Base-by-base conservation (phyloP, 148 eudicot species). In the Fagopyrum tataricum region DNA sequence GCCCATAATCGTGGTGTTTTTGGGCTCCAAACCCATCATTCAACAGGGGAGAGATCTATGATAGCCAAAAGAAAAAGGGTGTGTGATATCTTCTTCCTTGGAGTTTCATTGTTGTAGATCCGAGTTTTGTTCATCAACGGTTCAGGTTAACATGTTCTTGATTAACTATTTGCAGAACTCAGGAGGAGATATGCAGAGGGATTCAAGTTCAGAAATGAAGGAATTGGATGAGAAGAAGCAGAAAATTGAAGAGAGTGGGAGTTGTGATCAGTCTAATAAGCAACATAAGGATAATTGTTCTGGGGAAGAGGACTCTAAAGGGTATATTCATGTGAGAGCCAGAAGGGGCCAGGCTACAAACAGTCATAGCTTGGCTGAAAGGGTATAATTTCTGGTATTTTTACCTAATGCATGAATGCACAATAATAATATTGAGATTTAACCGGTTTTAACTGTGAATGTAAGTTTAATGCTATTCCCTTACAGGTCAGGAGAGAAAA, bases 401-500 rank as follows among this genome's bases (percentile, higher is more conserved):
- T 14, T 18, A 14, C 61, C 14, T 44, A 4, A 21, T 0, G 20
- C 20, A 13, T 8, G n/a, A 24, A 56, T 2, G 21, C 31, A 52
- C 23, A n/a, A 52, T n/a, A 18, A 53, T 18, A 18, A 53, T 18
- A 18, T 53, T 18, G 59, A 20, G 59, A 18, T 53, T 48, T 12
- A 52, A 52, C 58, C n/a, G 2, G 18, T n/a, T 52, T 52, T 52
- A 17, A 6, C 18, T 52, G 18, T 18, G 58, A 5, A n/a, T 6
- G 4, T 8, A 18, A 58, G 11, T 20, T 11, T 58, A 13, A 64
- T 1, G 69, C 14, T 64, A 5, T 24, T 7, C 14, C 15, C 20
- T 71, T 76, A 46, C 81, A 91, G 98, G 90, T 95, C 49, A 87
- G 98, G 75, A 84, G 98, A 82, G 98, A 95, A 73, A 91, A 85